Evolutionary conservation across 192 early-diverging fungal genomes (phyloP), one percentile per base, ranked within the genome.

Genomic region (Backusella tuberculispora): DNA sequence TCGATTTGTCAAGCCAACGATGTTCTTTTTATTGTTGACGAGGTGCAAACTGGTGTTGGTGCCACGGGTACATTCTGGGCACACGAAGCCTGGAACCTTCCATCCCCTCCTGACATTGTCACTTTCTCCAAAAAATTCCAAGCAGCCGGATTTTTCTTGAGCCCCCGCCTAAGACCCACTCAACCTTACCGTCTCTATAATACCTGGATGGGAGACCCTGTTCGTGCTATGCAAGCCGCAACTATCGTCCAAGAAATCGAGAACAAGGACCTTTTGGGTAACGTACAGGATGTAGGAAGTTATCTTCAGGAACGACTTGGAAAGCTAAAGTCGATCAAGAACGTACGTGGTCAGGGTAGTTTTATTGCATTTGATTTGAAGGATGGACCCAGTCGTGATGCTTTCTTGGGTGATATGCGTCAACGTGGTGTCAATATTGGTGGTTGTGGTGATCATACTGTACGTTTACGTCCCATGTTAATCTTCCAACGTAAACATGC

Each of bases 111-210:
- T 10, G 92, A 93, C 71, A 89, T 92, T 75, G 92, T 93, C 10
- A 93, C 92, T 0, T 93, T 93, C 63, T 91, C 90, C 24, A 93
- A 93, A 77, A 93, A 93, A 60, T 91, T 93, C 84, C 92, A 92
- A 78, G 88, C 90, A 2, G 92, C 90, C 14, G 92, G 92, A 40
- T 92, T 91, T 85, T 93, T 85, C 80, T 85, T 90, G 67, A 80
- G 84, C 0, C 69, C 75, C 7, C 83, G 88, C 41, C 67, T 92
- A 68, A 83, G 90, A 53, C 85, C 89, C n/a, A 79, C 84, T 65
- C 85, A 87, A 67, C 76, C 92, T 37, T 88, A 85, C 73, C 87
- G 92, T 74, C 85, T 90, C 73, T 93, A 91, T 48, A 93, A 93
- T 74, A 93, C 92, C 10, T 93, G 92, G 92, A 75, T 93, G 83